Base-by-base conservation (phyloP, 1,284 basidiomycete species). In the Trametes polyzona region DNA sequence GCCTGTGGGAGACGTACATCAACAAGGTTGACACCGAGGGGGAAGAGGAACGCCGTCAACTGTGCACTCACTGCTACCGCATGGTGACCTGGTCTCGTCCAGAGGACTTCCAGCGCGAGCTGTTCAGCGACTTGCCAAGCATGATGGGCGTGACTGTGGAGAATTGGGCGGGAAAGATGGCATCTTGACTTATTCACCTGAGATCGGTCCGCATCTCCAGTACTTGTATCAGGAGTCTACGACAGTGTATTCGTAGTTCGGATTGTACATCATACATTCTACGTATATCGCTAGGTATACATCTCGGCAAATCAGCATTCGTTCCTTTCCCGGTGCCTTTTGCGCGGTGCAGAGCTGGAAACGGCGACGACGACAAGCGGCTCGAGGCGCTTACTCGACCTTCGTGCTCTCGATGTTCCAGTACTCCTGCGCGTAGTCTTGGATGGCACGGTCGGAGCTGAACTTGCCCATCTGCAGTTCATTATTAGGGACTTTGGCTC, bases 391-490 rank as follows among this genome's bases (percentile, higher is more conserved):
- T 21, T 51, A 59, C 32, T 49, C 58, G 42, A 69, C 63, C 59
- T 67, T 71, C 36, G 66, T 65, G 56, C 63, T 64, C 62, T 72
- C 70, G 58, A 72, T 67, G 67, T 71, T 71, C 70, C 70, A 72
- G 67, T 68, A 72, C 60, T 72, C 87, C 73, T 92, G 85, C 1
- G 93, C 93, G 66, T 96, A 96, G 71, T 93, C 91, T 66, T 87
- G 84, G 67, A 96, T 95, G 3, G 92, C 92, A 54, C 95, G 84
- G 71, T 96, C 95, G 39, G 91, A 93, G 72, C 92, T 93, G 78
- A 96, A 96, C 71, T 95, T 94, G 73, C 93, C 94, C 94, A 96
- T 96, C 84, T 92, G 70, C 63, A 69, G 41, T 16, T 24, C 2
- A 19, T 21, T 26, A 4, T 49, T 21, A 30, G 36, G 16, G 5